Evolutionary conservation across 192 early-diverging fungal genomes (phyloP).

Genomic region (Coemansia sp.): DNA sequence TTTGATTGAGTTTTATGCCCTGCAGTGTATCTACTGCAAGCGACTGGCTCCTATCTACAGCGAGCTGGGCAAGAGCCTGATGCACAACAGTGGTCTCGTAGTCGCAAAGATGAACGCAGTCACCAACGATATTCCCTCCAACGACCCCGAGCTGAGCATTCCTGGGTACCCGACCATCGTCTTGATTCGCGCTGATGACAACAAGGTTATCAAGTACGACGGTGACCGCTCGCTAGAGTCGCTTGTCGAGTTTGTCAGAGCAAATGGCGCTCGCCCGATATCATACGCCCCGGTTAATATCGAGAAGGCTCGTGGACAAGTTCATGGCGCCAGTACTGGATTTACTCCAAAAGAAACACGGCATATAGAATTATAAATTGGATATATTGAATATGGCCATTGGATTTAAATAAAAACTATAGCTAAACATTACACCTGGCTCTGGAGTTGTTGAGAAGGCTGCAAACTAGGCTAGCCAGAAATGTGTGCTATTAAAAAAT

Average conservation of each 20-base stretch:
- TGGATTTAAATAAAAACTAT: not conserved
- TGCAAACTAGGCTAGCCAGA: not conserved
- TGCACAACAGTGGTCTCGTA: slow-evolving; percentile 54
- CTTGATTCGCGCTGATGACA: slow-evolving; percentile 82
- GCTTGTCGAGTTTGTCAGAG: slow-evolving; percentile 75
- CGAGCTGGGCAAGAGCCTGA: slow-evolving; percentile 68
- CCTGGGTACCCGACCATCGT: slow-evolving; percentile 94
- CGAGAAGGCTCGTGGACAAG: slow-evolving; percentile 11
- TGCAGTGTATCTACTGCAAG: slow-evolving; percentile 86
- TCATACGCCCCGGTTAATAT: not conserved
- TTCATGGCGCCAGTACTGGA: slow-evolving; percentile 7
- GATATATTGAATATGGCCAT: not conserved
- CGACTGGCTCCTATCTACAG: slow-evolving; percentile 74
- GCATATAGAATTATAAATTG: slow-evolving; percentile 38
- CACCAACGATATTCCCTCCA: slow-evolving; percentile 85
- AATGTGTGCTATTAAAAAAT: too few species aligned
- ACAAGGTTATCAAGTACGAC: slow-evolving; percentile 76
- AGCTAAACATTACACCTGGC: not conserved
- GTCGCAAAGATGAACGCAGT: slow-evolving; percentile 95
- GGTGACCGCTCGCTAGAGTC: slow-evolving; percentile 78
- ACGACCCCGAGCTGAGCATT: slow-evolving; percentile 65
- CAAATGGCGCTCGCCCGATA: slow-evolving; percentile 61
- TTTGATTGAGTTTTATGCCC: slow-evolving; percentile 88
- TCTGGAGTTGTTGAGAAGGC: not conserved
- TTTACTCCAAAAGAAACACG: slow-evolving; percentile 53